These are phyloP conservation scores for Exophiala viscosa DNA, from an alignment of 2,329 filamentous ascomycete species.

Conservation along the genomic window DNA sequence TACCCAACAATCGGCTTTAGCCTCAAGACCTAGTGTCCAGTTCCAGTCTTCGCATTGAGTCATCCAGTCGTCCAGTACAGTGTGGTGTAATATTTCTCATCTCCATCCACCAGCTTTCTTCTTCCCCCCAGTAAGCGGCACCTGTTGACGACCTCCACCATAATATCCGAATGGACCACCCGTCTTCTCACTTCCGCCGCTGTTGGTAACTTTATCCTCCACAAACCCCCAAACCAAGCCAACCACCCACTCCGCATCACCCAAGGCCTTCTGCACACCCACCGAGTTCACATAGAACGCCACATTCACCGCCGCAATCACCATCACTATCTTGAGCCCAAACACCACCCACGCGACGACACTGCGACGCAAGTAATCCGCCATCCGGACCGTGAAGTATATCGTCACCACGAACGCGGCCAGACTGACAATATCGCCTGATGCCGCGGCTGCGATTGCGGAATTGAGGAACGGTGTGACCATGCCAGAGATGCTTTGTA, in stretches of 20 bases:
- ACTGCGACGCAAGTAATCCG: constrained; percentile 26
- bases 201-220: constrained; percentile 12
- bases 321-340: constrained; percentile 21
- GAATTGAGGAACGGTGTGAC: constrained; percentile 34
- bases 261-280: constrained; percentile 20
- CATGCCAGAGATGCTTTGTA: constrained; percentile 23
- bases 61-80: no score
- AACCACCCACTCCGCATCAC: constrained; percentile 22
- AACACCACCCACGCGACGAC: constrained; percentile 27
- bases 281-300: constrained; percentile 25
- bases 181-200: constrained; percentile 6
- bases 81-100: constrained; percentile 1
- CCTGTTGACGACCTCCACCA: constrained; percentile 17
- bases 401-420: constrained; percentile 21
- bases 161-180: constrained; percentile 9
- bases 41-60: no score
- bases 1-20: constrained; percentile 1
- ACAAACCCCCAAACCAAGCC: constrained; percentile 21
- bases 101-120: constrained; percentile 15
- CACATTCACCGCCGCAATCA: constrained; percentile 17
- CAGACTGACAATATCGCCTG: constrained; percentile 23
- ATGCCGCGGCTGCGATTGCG: constrained; percentile 25
- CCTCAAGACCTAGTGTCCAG: not conserved
- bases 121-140: constrained; percentile 9
- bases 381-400: constrained; percentile 24